A percentile compares a stretch with the other conserved stretches of the same genome.
phyloP scores from a whole-genome alignment of 2,329 filamentous ascomycete genomes.

The Fusarium beomiforme region DNA sequence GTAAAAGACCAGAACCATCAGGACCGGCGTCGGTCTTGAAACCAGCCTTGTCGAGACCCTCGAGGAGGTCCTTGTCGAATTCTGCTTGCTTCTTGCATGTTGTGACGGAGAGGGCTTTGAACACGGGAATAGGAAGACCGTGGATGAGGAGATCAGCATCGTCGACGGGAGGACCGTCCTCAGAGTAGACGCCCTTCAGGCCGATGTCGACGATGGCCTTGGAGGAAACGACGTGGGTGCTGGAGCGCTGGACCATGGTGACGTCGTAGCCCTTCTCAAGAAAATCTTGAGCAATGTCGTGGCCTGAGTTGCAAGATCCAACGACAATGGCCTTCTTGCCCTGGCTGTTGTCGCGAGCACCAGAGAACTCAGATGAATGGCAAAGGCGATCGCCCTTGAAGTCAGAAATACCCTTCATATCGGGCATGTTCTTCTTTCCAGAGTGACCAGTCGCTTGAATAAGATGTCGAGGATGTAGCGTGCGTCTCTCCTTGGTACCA shows the following conservation, averaged over 20 bases:
- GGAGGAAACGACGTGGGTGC: conserved; percentile 71
- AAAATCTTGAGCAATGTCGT: conserved; percentile 76
- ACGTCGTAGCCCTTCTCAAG: conserved; percentile 73
- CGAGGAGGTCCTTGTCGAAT: conserved; percentile 52
- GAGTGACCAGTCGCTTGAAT: conserved; percentile 76
- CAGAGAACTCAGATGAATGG: conserved; percentile 70
- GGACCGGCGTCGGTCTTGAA: conserved; percentile 70
- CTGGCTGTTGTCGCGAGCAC: conserved; percentile 56
- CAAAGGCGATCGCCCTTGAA: conserved; percentile 70
- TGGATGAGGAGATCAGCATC: conserved; percentile 72
- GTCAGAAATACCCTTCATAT: conserved; percentile 63
- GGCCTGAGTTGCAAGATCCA: conserved; percentile 74
- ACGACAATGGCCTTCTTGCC: conserved; percentile 72
- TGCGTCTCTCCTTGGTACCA: conserved; percentile 60
- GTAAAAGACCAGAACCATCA: conserved; percentile 64
- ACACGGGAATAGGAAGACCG: conserved; percentile 65
- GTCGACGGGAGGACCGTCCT: conserved; percentile 67
- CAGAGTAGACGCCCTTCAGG: conserved; percentile 61
- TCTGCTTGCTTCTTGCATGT: conserved; percentile 48
- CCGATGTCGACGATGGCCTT: conserved; percentile 61
- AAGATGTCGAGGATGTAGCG: conserved; percentile 69
- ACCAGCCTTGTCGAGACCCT: conserved; percentile 63
- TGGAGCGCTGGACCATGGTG: conserved; percentile 75
- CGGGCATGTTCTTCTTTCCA: conserved; percentile 70
- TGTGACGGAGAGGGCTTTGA: conserved; percentile 67